Evolutionary conservation across 2,329 filamentous ascomycete genomes (phyloP).

Genomic region (Diaporthe destruens): DNA sequence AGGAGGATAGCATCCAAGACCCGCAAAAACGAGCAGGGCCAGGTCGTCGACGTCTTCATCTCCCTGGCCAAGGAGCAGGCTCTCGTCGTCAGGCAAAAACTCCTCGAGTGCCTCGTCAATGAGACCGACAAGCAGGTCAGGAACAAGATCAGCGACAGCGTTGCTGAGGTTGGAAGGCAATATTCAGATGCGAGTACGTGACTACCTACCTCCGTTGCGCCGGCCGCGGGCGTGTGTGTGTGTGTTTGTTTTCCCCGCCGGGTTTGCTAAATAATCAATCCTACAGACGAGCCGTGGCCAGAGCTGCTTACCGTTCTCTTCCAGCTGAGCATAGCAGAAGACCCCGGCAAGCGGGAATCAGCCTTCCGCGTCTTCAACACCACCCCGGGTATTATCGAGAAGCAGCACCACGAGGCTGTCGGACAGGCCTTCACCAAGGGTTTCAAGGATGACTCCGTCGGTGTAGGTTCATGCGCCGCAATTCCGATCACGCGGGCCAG

Average conservation of each 20-base stretch:
- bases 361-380: constrained; percentile 96
- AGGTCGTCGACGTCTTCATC: constrained; percentile 86
- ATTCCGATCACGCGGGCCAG: neutral
- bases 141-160: constrained; percentile 97
- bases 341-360: constrained; percentile 87
- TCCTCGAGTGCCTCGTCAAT: constrained; percentile 80
- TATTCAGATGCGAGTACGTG: constrained; percentile 89
- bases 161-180: constrained; percentile 94
- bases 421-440: constrained; percentile 89
- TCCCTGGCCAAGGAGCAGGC: constrained; percentile 81
- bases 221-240: too few relatives aligned
- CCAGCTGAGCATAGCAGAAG: constrained; percentile 87
- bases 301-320: constrained; percentile 90
- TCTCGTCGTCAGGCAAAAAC: constrained; percentile 83
- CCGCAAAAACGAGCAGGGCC: constrained; percentile 78
- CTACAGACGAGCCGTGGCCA: constrained; percentile 83
- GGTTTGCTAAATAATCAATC: constrained; percentile 25
- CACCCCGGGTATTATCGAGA: constrained; percentile 95
- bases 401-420: constrained; percentile 93
- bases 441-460: constrained; percentile 88
- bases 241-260: neutral
- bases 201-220: neutral
- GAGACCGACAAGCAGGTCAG: constrained; percentile 82
- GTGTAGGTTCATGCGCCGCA: constrained; percentile 63
- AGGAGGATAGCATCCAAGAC: constrained; percentile 92